These are phyloP conservation scores for Colletotrichum tropicicola DNA, from an alignment of 2,329 filamentous ascomycete genomes.

Conservation along the genomic window DNA sequence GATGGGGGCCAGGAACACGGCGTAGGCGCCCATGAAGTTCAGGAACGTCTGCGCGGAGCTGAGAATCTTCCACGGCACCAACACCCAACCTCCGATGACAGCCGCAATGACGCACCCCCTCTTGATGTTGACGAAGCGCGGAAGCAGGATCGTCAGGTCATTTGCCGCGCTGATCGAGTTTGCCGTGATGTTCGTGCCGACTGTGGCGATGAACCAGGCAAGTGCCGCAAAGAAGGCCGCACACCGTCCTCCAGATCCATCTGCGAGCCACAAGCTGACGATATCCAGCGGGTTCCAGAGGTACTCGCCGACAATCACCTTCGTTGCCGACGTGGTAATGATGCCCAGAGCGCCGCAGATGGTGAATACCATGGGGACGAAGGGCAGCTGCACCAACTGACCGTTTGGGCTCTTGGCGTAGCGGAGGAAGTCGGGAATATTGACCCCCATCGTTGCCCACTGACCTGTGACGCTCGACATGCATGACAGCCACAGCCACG, in stretches of 20 bases:
- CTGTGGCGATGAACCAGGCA: slow-evolving; percentile 61
- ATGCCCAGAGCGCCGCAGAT: slow-evolving; percentile 59
- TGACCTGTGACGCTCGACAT: slow-evolving; percentile 26
- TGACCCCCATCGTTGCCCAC: slow-evolving; percentile 43
- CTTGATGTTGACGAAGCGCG: slow-evolving; percentile 62
- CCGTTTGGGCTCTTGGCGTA: slow-evolving; percentile 38
- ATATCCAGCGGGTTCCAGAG: slow-evolving; percentile 61
- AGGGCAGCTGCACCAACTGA: slow-evolving; percentile 39
- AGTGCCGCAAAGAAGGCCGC: slow-evolving; percentile 59
- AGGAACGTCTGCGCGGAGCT: slow-evolving; percentile 65
- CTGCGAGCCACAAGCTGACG: slow-evolving; percentile 49
- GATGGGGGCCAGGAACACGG: slow-evolving; percentile 71
- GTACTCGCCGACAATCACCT: slow-evolving; percentile 49
- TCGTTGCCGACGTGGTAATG: slow-evolving; percentile 61
- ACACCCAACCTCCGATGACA: slow-evolving; percentile 62
- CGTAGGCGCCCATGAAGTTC: slow-evolving; percentile 69
- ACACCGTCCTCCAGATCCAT: slow-evolving; percentile 51
- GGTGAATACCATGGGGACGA: slow-evolving; percentile 56
- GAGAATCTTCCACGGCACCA: slow-evolving; percentile 74
- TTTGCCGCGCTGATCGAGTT: slow-evolving; percentile 65
- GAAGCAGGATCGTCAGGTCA: slow-evolving; percentile 63
- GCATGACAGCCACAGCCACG: slow-evolving; percentile 30
- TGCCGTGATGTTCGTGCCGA: slow-evolving; percentile 66
- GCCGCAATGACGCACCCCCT: slow-evolving; percentile 65
- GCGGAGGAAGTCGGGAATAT: slow-evolving; percentile 57